Base-by-base conservation (phyloP, 2,329 filamentous ascomycete species). In the Xylaria sp. region DNA sequence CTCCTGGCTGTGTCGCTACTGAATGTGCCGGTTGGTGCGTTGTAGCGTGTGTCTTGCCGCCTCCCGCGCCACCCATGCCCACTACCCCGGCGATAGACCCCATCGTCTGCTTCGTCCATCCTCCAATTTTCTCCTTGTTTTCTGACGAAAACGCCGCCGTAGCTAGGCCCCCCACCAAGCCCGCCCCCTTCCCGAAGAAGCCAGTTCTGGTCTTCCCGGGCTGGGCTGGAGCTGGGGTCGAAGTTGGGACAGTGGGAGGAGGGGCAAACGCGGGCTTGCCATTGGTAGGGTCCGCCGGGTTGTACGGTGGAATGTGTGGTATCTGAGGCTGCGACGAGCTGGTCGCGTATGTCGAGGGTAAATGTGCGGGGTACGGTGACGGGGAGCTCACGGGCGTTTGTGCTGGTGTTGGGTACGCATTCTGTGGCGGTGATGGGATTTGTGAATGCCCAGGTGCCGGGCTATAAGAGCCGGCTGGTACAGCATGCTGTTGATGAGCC, bases 101-200 rank as follows among this genome's bases (percentile, higher is more conserved):
- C 44, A 67, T 61, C 48, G 63, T 67, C 38, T 55, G 44, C 60
- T 63, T 63, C n/a, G 58, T 57, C 65, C 65, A 67, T 15, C 57
- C 55, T 37, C 52, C 54, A 11, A 67, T 51, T 43, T 66, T 67
- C 11, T 57, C 63, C 58, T 59, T 66, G 3, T 63, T 63, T 5
- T 66, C 60, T 11, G 62, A 31, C 1, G 52, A 58, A 2, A 60
- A 33, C 19, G 51, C 63, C 3, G 49, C 46, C 1, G 54, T 58
- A 6, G 63, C 35, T 13, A 67, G 17, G 4, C 64, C 59, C 1
- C 53, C 41, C 11, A 64, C 62, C 2, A 67, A 19, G 13, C 56
- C 59, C 2, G 49, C 59, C 9, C 62, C 64, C 27, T 62, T 64
- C 29, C 48, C 40, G n/a, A 67, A 63, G 37, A 67, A 60, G 19